Conservation (phyloP, 441 rosid species). For the Macaranga tanarius region DNA sequence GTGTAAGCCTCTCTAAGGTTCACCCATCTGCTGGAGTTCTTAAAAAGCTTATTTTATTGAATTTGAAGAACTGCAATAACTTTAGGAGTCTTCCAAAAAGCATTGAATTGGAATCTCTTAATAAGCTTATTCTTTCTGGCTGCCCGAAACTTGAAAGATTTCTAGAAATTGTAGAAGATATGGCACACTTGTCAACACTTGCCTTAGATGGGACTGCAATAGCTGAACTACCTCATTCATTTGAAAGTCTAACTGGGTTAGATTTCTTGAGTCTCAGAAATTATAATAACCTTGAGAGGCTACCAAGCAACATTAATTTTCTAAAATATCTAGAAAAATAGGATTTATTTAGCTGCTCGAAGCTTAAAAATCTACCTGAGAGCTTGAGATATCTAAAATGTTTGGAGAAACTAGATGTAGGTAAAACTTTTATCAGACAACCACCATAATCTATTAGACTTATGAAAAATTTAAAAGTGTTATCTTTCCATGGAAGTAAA, state of each 20-base stretch:
- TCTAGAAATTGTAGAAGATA: conserved; percentile 20
- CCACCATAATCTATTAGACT: conserved; percentile 19
- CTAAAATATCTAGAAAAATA: conserved; percentile 13
- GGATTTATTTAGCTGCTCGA: conserved; percentile 21
- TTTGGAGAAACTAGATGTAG: conserved; percentile 17
- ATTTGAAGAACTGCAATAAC: conserved; percentile 6
- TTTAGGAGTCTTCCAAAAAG: neutral
- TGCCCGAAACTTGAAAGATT: conserved; percentile 22
- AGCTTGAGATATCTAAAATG: conserved; percentile 13
- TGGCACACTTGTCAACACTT: conserved; percentile 17
- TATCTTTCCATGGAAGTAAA: conserved; percentile 10
- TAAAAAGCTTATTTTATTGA: neutral
- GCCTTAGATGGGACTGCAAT: conserved; percentile 22
- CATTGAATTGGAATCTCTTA: conserved; percentile 15
- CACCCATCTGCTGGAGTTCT: conserved; percentile 9
- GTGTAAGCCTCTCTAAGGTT: conserved; percentile 21
- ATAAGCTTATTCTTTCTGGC: conserved; percentile 22
- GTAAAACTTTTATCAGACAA: conserved; percentile 10
- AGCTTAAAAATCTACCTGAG: conserved; percentile 18
- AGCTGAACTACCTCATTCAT: conserved; percentile 16
- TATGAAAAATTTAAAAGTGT: conserved; percentile 17
- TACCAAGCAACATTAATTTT: conserved; percentile 14
- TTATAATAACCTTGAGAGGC: conserved; percentile 14
- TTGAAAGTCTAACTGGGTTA: conserved; percentile 8
- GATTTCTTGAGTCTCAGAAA: conserved; percentile 14